These are phyloP conservation scores for Saccharum spontaneum DNA, from an alignment of 176 grass and related monocot species.

Conservation along the genomic window DNA sequence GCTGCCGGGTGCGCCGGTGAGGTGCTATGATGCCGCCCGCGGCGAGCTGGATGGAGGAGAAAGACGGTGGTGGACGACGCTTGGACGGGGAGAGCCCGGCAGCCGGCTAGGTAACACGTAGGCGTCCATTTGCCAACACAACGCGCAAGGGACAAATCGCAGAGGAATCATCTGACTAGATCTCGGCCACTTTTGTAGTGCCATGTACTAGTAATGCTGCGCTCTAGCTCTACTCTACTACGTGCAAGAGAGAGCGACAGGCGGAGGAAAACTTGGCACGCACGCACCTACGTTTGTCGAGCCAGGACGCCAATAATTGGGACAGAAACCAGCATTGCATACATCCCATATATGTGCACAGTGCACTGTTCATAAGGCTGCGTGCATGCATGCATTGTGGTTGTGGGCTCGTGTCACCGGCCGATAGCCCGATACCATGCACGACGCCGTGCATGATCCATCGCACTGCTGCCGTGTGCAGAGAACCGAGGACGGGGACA, in stretches of 20 bases:
- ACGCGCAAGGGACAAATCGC: not conserved
- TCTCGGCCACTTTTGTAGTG: not conserved
- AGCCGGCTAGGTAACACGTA: not conserved
- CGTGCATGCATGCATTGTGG: too few species aligned
- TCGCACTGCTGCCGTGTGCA: not conserved
- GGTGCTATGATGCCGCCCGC: too few species aligned
- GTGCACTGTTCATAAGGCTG: too few species aligned
- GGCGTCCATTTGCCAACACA: not conserved
- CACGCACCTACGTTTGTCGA: not conserved
- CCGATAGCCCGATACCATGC: not conserved
- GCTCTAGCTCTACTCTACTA: not conserved
- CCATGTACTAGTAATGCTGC: too few species aligned
- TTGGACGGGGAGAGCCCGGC: too few species aligned
- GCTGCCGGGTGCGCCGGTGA: not conserved
- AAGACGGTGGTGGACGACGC: not conserved
- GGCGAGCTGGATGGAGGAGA: not conserved
- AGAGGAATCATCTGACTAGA: slow-evolving; percentile 12
- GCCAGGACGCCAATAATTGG: not conserved
- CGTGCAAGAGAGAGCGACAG: not conserved
- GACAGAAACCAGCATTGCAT: too few species aligned
- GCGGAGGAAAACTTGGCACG: too few species aligned
- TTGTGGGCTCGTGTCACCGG: too few species aligned
- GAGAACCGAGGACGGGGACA: too few species aligned
- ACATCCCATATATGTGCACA: too few species aligned
- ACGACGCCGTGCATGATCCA: not conserved